A percentile compares a stretch with the other conserved stretches of the same genome.
phyloP scores from a whole-genome alignment of 2,329 filamentous ascomycete genomes.

The Phaeosphaeria sp. region DNA sequence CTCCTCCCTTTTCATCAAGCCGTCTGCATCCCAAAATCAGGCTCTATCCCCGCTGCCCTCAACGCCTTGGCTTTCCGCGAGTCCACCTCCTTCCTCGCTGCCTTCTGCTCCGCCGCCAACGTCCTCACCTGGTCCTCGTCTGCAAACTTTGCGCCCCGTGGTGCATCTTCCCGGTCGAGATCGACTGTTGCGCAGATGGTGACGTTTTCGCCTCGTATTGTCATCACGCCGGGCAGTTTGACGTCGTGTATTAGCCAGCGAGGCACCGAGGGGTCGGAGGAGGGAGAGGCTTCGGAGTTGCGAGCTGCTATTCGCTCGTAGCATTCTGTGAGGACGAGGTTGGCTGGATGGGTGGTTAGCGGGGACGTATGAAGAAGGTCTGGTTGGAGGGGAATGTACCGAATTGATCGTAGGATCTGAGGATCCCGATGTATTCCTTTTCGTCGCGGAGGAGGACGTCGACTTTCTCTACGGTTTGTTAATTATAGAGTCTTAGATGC shows the following conservation, averaged over 20 bases:
- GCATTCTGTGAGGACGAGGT: conserved; percentile 92
- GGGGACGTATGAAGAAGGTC: background rate
- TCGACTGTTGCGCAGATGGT: conserved; percentile 94
- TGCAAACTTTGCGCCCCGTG: conserved; percentile 74
- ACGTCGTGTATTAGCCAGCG: conserved; percentile 80
- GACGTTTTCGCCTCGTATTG: conserved; percentile 97
- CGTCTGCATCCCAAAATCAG: conserved; percentile 79
- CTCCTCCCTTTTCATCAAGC: background rate
- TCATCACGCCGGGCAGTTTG: conserved; percentile 82
- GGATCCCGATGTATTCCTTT: conserved; percentile 88
- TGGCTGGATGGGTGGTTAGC: conserved; percentile 66
- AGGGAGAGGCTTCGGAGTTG: conserved; percentile 46
- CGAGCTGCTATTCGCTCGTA: conserved; percentile 83
- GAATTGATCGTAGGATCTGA: conserved; percentile 97
- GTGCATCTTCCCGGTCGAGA: conserved; percentile 91
- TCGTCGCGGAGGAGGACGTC: conserved; percentile 91
- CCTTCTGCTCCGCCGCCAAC: conserved; percentile 75
- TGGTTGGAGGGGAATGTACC: conserved; percentile 62
- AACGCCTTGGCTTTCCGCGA: conserved; percentile 70
- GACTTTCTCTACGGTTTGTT: conserved; percentile 77
- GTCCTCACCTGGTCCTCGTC: conserved; percentile 73
- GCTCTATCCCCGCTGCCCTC: conserved; percentile 59
- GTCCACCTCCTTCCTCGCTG: conserved; percentile 67
- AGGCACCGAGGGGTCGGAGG: conserved; percentile 28
- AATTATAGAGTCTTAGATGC: conserved; percentile 12